Evolutionary conservation across 1,139 yeast species (phyloP), one percentile per base, ranked within the genome.

Genomic region (Suhomyces ambrosiae): DNA sequence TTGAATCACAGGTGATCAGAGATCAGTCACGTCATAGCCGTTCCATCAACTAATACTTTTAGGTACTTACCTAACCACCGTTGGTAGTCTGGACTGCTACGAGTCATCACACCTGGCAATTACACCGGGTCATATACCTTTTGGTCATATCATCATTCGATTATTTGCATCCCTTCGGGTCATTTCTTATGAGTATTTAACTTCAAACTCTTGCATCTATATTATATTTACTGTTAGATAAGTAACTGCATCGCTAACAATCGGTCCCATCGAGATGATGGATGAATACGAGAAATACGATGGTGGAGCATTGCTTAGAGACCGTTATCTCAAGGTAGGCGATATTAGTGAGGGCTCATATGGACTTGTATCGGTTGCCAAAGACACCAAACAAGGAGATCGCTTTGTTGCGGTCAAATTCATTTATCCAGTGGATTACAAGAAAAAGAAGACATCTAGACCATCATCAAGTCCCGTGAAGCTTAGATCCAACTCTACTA

Each of bases 291-390:
- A 70, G 37, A 54, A 54, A 23, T 84, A 83, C 59, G 79, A 79
- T 48, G 71, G 74, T 38, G 94, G 94, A 21, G 75, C 73, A 11
- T 68, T 83, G 35, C 69, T 86, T 40, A 73, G 80, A 47, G 71
- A 71, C 41, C 70, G 87, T 44, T 90, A 89, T 66, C 66, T 69
- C 42, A 82, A 83, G 53, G 74, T 88, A 11, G 80, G 83, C 38
- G 90, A 85, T 54, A 79, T 90, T 43, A 87, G 92, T 59, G 92
- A 87, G 60, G 97, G 97, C 24, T 88, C 97, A 0, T 90, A 88
- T 60, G 97, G 97, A 30, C 76, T 86, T 37, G 97, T 90, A 7
- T 82, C 95, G 1, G 74, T 90, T 23, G 97, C 96, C 5, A 81
- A 80, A 53, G 96, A 90, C 59, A 67, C 75, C 5, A 50, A 56